Conservation (phyloP, 257 asterid genomes). For the Lithospermum erythrorhizon region DNA sequence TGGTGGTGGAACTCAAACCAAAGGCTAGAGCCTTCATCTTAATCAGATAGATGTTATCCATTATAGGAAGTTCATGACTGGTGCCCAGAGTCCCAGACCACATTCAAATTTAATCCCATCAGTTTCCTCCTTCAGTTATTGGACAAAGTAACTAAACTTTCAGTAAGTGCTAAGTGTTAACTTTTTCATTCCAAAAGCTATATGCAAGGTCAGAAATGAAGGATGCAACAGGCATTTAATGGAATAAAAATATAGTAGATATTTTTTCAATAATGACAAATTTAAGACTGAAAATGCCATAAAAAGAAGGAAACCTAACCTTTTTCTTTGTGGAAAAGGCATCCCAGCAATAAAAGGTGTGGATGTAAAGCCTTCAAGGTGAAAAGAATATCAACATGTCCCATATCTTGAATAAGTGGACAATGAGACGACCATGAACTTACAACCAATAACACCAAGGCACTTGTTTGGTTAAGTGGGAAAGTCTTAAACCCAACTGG, state of each 20-base stretch:
- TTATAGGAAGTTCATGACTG: neutral
- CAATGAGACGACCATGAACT: neutral
- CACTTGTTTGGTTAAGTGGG: neutral
- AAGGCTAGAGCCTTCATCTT: neutral
- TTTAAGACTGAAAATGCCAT: neutral
- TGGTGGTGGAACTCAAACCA: neutral
- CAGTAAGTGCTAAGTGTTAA: neutral
- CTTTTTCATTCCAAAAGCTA: neutral
- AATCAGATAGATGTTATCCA: neutral
- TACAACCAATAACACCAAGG: neutral
- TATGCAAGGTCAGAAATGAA: conserved; percentile 1
- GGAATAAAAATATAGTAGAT: neutral
- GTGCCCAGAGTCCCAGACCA: neutral
- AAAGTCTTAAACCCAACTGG: neutral
- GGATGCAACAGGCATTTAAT: neutral
- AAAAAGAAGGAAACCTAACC: neutral
- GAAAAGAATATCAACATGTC: conserved; percentile 1
- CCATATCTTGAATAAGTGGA: neutral
- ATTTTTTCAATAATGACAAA: conserved; percentile 5
- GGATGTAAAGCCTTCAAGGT: conserved; percentile 13
- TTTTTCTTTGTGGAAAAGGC: conserved; percentile 6
- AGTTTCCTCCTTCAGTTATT: neutral
- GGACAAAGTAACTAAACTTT: neutral
- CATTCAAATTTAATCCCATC: neutral
- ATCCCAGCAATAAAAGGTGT: conserved; percentile 3